These are phyloP conservation scores for Cladosporium velox DNA, from an alignment of 2,329 filamentous ascomycete genomes.

Conservation along the genomic window DNA sequence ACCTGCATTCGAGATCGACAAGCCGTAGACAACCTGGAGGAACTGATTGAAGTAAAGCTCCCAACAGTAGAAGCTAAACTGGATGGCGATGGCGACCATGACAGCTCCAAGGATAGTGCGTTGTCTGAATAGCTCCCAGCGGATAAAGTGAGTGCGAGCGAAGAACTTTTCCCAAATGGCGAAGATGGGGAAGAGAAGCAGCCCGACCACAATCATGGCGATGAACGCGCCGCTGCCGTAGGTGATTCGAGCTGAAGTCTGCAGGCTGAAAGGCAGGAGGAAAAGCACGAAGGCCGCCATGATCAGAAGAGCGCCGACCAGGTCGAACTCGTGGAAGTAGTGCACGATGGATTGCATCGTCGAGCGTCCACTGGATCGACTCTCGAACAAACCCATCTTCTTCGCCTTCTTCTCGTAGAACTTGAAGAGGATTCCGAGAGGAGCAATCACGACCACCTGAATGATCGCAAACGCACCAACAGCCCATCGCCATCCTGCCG, in stretches of 20 bases:
- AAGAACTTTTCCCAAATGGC: slow-evolving; percentile 44
- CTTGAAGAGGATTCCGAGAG: slow-evolving; percentile 61
- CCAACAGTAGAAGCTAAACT: slow-evolving; percentile 40
- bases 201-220: slow-evolving; percentile 43
- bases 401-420: slow-evolving; percentile 63
- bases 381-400: slow-evolving; percentile 52
- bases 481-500: slow-evolving; percentile 70
- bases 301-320: slow-evolving; percentile 62
- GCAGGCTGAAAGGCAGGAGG: slow-evolving; percentile 66
- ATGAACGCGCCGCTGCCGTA: slow-evolving; percentile 31
- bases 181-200: slow-evolving; percentile 45
- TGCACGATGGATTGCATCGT: slow-evolving; percentile 50
- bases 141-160: slow-evolving; percentile 45
- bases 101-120: slow-evolving; percentile 56
- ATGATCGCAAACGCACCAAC: slow-evolving; percentile 69
- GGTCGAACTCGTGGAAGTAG: slow-evolving; percentile 65
- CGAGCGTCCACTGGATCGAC: slow-evolving; percentile 49
- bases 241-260: slow-evolving; percentile 29
- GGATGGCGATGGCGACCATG: slow-evolving; percentile 45
- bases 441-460: slow-evolving; percentile 61
- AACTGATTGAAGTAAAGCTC: slow-evolving; percentile 45
- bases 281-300: slow-evolving; percentile 63
- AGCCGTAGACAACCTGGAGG: slow-evolving; percentile 43
- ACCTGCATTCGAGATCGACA: slow-evolving; percentile 31
- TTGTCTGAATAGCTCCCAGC: slow-evolving; percentile 51